A percentile compares a stretch with the other conserved stretches of the same genome.
Evolutionary conservation across 1,284 basidiomycete genomes (phyloP).

Genomic region (Leccinum pachyderme): DNA sequence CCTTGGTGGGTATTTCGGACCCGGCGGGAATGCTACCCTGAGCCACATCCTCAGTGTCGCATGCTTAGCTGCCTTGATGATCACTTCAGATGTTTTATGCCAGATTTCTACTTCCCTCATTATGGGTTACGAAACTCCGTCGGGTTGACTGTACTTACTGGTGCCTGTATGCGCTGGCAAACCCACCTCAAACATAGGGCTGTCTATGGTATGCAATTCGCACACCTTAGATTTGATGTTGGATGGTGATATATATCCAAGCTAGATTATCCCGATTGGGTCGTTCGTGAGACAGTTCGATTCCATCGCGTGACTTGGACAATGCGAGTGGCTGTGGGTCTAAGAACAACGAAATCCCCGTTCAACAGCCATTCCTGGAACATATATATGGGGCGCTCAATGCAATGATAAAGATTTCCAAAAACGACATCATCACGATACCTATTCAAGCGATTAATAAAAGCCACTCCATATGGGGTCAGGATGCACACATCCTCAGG

Average conservation of each 20-base stretch:
- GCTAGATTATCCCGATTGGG: slow-evolving; percentile 41
- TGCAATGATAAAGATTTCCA: slow-evolving; percentile 42
- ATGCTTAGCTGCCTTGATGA: slow-evolving; percentile 52
- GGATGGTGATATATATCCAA: slow-evolving; percentile 26
- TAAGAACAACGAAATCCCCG: slow-evolving; percentile 60
- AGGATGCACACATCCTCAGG: slow-evolving; percentile 65
- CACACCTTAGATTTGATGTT: slow-evolving; percentile 15
- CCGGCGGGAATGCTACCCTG: slow-evolving; percentile 1
- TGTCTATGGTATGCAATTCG: slow-evolving; percentile 54
- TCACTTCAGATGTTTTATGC: slow-evolving; percentile 63
- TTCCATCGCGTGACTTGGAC: slow-evolving; percentile 66
- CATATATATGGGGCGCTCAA: slow-evolving; percentile 31
- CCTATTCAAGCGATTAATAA: slow-evolving; percentile 68
- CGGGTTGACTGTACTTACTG: slow-evolving; percentile 61
- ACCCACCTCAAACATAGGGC: slow-evolving; percentile 51
- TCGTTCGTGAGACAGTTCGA: slow-evolving; percentile 64
- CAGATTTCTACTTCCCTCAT: slow-evolving; percentile 79
- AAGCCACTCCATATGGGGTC: slow-evolving; percentile 61
- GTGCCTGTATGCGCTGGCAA: slow-evolving; percentile 66
- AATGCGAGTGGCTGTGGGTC: slow-evolving; percentile 50
- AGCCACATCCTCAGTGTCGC: slow-evolving; percentile 49
- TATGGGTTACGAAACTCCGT: slow-evolving; percentile 63
- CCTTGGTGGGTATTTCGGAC: slow-evolving; percentile 17
- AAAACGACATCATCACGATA: slow-evolving; percentile 59
- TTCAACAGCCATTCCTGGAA: slow-evolving; percentile 37